Evolutionary conservation across 2,329 filamentous ascomycete species (phyloP).

Genomic region (Ploettnerulaceae sp.): DNA sequence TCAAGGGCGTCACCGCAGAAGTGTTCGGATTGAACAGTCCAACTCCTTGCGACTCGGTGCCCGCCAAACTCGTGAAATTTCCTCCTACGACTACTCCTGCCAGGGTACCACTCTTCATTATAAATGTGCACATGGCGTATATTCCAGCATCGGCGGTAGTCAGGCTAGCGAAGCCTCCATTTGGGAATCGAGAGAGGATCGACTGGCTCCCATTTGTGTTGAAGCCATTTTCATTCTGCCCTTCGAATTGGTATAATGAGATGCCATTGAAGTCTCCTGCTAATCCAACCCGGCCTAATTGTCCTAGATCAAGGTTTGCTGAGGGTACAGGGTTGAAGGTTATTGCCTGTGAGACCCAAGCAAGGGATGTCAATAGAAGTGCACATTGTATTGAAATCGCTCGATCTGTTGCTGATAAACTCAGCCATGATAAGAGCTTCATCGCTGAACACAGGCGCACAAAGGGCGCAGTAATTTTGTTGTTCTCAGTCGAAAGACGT

Average conservation of each 20-base stretch:
- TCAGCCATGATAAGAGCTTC: constrained; percentile 33
- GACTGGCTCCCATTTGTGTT: constrained; percentile 75
- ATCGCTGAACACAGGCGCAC: constrained; percentile 27
- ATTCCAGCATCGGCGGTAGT: constrained; percentile 79
- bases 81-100: constrained; percentile 81
- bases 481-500: constrained; percentile 12
- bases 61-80: constrained; percentile 89
- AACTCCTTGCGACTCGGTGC: constrained; percentile 68
- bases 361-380: constrained; percentile 36
- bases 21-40: constrained; percentile 76
- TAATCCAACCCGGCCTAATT: constrained; percentile 77
- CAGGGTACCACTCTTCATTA: constrained; percentile 58
- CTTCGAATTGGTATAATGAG: constrained; percentile 80
- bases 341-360: constrained; percentile 45
- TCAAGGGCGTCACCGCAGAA: constrained; percentile 63
- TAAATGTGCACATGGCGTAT: constrained; percentile 79
- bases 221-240: constrained; percentile 65
- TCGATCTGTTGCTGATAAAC: constrained; percentile 24
- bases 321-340: constrained; percentile 59
- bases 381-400: constrained; percentile 38
- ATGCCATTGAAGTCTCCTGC: constrained; percentile 88
- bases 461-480: constrained; percentile 14
- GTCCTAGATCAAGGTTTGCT: constrained; percentile 70
- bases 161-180: constrained; percentile 73
- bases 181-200: constrained; percentile 76